Evolutionary conservation across 2,329 filamentous ascomycete genomes (phyloP), one percentile per base, ranked within the genome.

Genomic region (Macrophomina pseudophaseolina): DNA sequence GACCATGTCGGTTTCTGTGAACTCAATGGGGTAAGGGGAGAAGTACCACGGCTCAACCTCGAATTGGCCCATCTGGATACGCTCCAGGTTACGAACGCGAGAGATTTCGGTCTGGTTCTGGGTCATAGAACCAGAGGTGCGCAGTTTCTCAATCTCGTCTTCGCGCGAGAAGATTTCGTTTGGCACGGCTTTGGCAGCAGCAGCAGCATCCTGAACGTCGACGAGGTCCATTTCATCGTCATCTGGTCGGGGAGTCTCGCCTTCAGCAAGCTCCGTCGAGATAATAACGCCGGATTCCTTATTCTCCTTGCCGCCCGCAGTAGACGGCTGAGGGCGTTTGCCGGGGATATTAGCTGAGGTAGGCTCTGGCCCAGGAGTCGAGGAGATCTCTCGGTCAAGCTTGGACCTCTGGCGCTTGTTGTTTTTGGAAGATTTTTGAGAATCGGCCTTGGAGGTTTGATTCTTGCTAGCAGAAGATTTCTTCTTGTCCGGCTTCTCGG

Each of bases 1-100:
- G 71, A 98, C 92, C 70, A 95, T 86, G 71, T 99, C 95, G 71
- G 91, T 91, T 72, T 95, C 91, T 28, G 90, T 90, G 76, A 97
- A 98, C 2, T 89, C 85, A 74, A 96, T 91, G 0, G 95, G 95
- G 74, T 99, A 99, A 0, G 95, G 95, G 5, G 93, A 97, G 81
- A 99, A 99, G 79, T 99, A 99, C 95, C 95, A 99, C 0, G 95
- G 95, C 76, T 97, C 96, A 51, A 99, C 87, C 73, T 97, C 93
- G 76, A 89, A 91, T 72, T 90, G 89, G 52, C 95, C 96, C 84
- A 99, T 98, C 76, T 98, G 94, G 3, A 99, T 90, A 71, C 91
- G 94, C 65, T 92, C 92, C 71, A 99, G 89, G 76, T 99, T 99
- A 74, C 95, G 90, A 65, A 99, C 97, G 64, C 96, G 91, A 30